Evolutionary conservation across 2,329 filamentous ascomycete genomes (phyloP).

Genomic region (Pseudocercospora fijiensis): DNA sequence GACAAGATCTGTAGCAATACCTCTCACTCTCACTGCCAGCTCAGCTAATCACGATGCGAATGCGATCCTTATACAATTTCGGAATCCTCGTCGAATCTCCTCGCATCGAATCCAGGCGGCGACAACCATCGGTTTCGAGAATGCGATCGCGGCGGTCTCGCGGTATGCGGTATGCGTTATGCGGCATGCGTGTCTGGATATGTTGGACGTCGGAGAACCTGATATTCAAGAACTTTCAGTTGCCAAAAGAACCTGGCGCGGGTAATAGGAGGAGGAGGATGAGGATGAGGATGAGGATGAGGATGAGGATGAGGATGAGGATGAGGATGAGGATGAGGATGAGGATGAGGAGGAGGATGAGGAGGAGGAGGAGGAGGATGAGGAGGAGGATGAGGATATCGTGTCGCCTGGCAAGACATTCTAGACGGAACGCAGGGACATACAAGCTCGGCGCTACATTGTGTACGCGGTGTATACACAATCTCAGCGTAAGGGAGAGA

Average conservation of each 20-base stretch:
- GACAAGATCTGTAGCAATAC: neutral
- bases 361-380: too few relatives aligned
- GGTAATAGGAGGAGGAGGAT: conserved; percentile 35
- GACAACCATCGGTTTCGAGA: conserved; percentile 19
- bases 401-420: conserved; percentile 14
- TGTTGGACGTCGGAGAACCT: conserved; percentile 29
- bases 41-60: neutral
- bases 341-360: too few relatives aligned
- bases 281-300: too few relatives aligned
- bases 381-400: conserved; percentile 12
- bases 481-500: neutral
- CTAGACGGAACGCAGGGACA: conserved; percentile 20
- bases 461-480: conserved; percentile 17
- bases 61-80: conserved; percentile 11
- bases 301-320: too few relatives aligned
- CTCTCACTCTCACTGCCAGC: neutral
- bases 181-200: conserved; percentile 34
- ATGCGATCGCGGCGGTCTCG: conserved; percentile 30
- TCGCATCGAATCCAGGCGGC: conserved; percentile 22
- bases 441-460: conserved; percentile 20
- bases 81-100: conserved; percentile 16
- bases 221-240: conserved; percentile 29
- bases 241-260: conserved; percentile 32
- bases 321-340: too few relatives aligned
- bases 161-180: conserved; percentile 36